Evolutionary conservation across 768 basidiomycete species (phyloP), one percentile per base, ranked within the genome.

Genomic region (Boletus tylopilopsis): DNA sequence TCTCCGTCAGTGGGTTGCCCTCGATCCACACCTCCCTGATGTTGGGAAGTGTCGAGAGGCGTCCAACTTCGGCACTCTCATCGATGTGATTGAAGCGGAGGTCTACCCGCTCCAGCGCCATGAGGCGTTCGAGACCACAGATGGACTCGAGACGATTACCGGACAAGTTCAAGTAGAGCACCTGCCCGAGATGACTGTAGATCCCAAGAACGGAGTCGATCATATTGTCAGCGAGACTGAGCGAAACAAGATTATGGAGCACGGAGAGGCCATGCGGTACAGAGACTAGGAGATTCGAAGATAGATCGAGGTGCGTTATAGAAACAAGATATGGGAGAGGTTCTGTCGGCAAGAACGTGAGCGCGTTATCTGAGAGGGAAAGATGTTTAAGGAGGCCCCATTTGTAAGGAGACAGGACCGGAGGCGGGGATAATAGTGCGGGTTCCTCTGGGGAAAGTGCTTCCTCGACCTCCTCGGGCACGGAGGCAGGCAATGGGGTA

Each of bases 181-280:
- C 76, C 53, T 85, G 82, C 2, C 90, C 90, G 32, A 97, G 77
- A 45, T 83, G 80, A 32, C 79, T 79, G 62, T 93, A 89, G 50
- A 96, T 90, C 24, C 90, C 88, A 5, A 94, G 79, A 16, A 98
- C 86, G 16, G 94, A 94, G 65, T 95, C 93, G 57, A 99, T 93
- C 82, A 99, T 91, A 72, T 99, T 99, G 68, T 94, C 88, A 15
- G 90, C 78, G n/a, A 99, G 80, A 69, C 96, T 94, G 58, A 99
- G 84, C n/a, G 88, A 90, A 46, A 82, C 69, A 45, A 99, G 87
- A 54, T 85, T 87, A 61, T 84, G 81, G 21, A 99, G 79, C 6
- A 74, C 63, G 15, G 82, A 78, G 27, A 95, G 77, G 19, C 85
- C 87, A 2, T 85, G 67, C 1, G 93, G 93, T n/a, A 94, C 78